Conservation (phyloP, 805 yeast species). For the Starmerella stigmatis region DNA sequence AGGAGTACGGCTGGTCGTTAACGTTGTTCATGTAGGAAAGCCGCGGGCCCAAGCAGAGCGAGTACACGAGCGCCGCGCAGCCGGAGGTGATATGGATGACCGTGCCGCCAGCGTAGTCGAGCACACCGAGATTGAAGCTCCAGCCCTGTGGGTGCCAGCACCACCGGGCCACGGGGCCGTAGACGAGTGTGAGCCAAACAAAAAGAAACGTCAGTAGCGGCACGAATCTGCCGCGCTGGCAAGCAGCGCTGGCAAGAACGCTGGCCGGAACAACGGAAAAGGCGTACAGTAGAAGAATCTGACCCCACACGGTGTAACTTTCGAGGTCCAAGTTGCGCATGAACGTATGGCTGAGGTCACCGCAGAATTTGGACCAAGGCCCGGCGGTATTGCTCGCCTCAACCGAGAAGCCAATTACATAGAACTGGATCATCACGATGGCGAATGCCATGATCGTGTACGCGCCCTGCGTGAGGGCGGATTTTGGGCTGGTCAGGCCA, state of each 20-base stretch:
- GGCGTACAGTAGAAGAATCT: conserved; percentile 48
- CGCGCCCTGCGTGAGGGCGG: conserved; percentile 54
- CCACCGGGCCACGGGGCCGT: conserved; percentile 66
- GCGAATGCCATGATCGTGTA: conserved; percentile 54
- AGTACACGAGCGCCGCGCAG: conserved; percentile 59
- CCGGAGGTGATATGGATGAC: conserved; percentile 68
- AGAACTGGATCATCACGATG: conserved; percentile 56
- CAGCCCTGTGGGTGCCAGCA: conserved; percentile 63
- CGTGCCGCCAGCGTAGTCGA: conserved; percentile 71
- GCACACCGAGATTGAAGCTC: conserved; percentile 49
- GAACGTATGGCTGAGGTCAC: conserved; percentile 44
- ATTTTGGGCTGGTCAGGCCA: conserved; percentile 56
- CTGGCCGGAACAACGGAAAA: conserved; percentile 57
- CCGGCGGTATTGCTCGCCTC: conserved; percentile 37
- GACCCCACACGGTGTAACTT: conserved; percentile 32
- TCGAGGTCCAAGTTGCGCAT: conserved; percentile 35
- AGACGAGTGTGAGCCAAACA: conserved; percentile 60
- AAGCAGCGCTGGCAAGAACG: conserved; percentile 60
- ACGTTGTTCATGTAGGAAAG: conserved; percentile 40
- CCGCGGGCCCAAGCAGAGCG: conserved; percentile 56
- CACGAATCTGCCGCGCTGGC: conserved; percentile 60
- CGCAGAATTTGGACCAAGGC: conserved; percentile 36
- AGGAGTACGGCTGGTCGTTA: conserved; percentile 47
- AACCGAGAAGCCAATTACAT: conserved; percentile 57
- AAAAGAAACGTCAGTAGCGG: conserved; percentile 61